Evolutionary conservation across 1,284 basidiomycete genomes (phyloP).

Genomic region (Ustilago esculenta): DNA sequence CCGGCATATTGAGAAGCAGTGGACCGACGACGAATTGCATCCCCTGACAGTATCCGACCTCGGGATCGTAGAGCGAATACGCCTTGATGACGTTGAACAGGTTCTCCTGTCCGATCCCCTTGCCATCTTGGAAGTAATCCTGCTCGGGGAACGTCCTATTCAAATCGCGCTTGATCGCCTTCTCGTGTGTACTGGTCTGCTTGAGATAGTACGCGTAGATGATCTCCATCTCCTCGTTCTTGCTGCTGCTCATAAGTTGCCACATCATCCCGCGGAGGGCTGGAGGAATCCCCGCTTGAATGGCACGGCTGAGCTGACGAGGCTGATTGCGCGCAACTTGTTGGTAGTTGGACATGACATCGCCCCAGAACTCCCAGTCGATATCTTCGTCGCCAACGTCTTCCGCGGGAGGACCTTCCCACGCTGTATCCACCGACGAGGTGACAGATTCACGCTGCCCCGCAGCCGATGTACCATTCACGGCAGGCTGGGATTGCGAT

Average conservation of each 20-base stretch:
- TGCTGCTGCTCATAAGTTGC: constrained; percentile 92
- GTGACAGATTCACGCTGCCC: constrained; percentile 2
- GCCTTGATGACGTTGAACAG: constrained; percentile 97
- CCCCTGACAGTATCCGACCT: constrained; percentile 98
- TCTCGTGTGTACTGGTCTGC: constrained; percentile 86
- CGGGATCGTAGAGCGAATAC: constrained; percentile 92
- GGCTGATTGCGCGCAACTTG: constrained; percentile 70
- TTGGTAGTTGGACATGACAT: constrained; percentile 76
- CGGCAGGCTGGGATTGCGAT: neutral
- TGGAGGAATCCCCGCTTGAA: constrained; percentile 88
- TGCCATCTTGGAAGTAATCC: constrained; percentile 85
- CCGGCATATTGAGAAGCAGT: constrained; percentile 78
- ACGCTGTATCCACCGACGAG: constrained; percentile 9
- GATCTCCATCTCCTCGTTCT: constrained; percentile 85
- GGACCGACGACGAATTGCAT: constrained; percentile 87
- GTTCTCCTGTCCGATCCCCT: constrained; percentile 93
- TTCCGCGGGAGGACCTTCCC: constrained; percentile 34
- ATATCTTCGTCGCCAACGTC: constrained; percentile 47
- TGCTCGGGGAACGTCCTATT: constrained; percentile 95
- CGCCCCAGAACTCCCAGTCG: constrained; percentile 90
- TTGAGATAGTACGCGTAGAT: constrained; percentile 85
- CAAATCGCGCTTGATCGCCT: constrained; percentile 89
- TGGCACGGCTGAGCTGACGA: constrained; percentile 80
- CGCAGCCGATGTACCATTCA: neutral
- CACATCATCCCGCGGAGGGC: constrained; percentile 92